phyloP scores from a whole-genome alignment of 2,329 filamentous ascomycete species.

The Leptosphaerulina australis region DNA sequence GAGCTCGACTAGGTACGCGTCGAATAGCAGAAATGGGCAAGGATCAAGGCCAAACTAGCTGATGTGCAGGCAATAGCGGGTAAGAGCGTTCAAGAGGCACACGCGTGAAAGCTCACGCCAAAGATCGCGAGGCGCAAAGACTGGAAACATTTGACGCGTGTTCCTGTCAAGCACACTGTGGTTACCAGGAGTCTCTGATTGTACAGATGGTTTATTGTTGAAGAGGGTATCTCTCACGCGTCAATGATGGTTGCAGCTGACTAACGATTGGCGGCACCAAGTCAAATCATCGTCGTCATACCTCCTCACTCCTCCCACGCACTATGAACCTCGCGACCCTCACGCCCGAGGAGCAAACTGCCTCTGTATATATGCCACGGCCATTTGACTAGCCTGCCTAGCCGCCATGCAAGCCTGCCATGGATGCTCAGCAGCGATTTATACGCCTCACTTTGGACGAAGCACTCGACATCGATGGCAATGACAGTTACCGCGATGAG shows the following conservation, averaged over 20 bases:
- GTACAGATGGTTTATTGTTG: neutral
- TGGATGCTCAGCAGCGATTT: slow-evolving; percentile 26
- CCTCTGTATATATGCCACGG: slow-evolving; percentile 18
- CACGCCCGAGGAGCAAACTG: slow-evolving; percentile 9
- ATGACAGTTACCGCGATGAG: slow-evolving; percentile 25
- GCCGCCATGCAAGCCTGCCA: slow-evolving; percentile 18
- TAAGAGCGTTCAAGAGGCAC: neutral
- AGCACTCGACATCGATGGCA: slow-evolving; percentile 23
- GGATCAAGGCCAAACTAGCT: neutral
- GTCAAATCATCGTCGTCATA: slow-evolving; percentile 20
- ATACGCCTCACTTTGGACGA: slow-evolving; percentile 12
- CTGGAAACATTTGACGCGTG: neutral
- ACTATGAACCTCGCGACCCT: slow-evolving; percentile 6
- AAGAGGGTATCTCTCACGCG: slow-evolving; percentile 10
- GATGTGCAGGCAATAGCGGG: neutral
- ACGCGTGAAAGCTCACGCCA: neutral
- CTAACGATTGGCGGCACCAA: slow-evolving; percentile 6
- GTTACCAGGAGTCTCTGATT: neutral
- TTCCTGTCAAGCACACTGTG: neutral
- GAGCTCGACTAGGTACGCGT: neutral
- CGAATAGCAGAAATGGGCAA: neutral
- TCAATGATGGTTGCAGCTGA: slow-evolving; percentile 12
- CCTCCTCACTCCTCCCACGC: slow-evolving; percentile 11
- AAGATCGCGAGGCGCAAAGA: neutral
- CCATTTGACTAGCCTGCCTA: slow-evolving; percentile 19